These are phyloP conservation scores for Nicotiana tomentosiformis DNA, from an alignment of 257 asterid species.

Conservation along the genomic window DNA sequence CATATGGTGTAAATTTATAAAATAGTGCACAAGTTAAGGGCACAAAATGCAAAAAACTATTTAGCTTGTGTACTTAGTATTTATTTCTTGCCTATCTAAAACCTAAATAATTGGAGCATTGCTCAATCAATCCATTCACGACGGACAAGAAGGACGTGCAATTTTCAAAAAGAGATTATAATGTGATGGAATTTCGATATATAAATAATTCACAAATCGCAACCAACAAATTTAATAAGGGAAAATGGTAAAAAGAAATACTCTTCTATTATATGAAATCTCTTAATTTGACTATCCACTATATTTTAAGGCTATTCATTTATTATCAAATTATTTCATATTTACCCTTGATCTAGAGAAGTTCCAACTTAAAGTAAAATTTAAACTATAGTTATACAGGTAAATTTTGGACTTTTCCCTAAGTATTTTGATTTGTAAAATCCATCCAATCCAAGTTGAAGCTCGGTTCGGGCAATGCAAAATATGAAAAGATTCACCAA, in stretches of 20 bases:
- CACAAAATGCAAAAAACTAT: too few relatives aligned
- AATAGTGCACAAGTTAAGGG: too few relatives aligned
- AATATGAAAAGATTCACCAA: too few relatives aligned
- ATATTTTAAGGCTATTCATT: too few relatives aligned
- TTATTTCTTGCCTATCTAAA: not conserved
- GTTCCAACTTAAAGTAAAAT: not conserved
- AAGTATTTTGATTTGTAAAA: too few relatives aligned
- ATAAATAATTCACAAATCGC: not conserved
- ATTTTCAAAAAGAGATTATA: not conserved
- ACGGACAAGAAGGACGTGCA: not conserved
- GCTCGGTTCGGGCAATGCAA: too few relatives aligned
- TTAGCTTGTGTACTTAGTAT: not conserved
- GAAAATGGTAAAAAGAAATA: too few relatives aligned
- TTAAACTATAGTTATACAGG: not conserved
- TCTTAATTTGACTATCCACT: not conserved
- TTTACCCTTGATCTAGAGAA: not conserved
- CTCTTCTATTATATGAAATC: not conserved
- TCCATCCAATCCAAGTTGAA: too few relatives aligned
- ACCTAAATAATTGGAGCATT: not conserved
- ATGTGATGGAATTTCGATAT: too few relatives aligned
- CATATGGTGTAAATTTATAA: too few relatives aligned
- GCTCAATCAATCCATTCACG: not conserved
- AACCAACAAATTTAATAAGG: not conserved
- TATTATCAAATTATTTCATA: not conserved
- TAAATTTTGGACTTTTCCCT: too few relatives aligned